A percentile compares a stretch with the other conserved stretches of the same genome.
These are phyloP conservation scores for Nakataea oryzae DNA, from an alignment of 2,329 filamentous ascomycete species.

Conservation along the genomic window DNA sequence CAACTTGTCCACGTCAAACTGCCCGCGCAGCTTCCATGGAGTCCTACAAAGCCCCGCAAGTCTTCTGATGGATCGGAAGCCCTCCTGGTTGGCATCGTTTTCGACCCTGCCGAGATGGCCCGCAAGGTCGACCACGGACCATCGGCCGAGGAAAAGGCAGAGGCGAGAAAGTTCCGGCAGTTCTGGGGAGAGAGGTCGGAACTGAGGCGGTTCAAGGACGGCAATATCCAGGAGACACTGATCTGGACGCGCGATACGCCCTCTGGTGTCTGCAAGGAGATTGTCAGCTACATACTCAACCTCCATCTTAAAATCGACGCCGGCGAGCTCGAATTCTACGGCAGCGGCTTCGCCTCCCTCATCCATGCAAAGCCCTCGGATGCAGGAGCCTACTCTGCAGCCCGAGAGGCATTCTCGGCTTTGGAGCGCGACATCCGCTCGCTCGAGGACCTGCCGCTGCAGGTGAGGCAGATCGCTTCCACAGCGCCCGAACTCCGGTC, in stretches of 20 bases:
- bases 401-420: slow-evolving; percentile 58
- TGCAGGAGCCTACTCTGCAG: slow-evolving; percentile 52
- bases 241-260: slow-evolving; percentile 66
- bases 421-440: slow-evolving; percentile 69
- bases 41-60: slow-evolving; percentile 6
- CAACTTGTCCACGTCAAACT: slow-evolving; percentile 53
- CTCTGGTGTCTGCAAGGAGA: slow-evolving; percentile 62
- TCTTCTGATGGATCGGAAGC: slow-evolving; percentile 9
- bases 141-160: slow-evolving; percentile 72
- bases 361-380: slow-evolving; percentile 36
- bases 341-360: slow-evolving; percentile 34
- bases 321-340: slow-evolving; percentile 40
- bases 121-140: slow-evolving; percentile 84
- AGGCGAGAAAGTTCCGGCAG: slow-evolving; percentile 68
- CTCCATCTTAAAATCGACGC: slow-evolving; percentile 45
- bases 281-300: slow-evolving; percentile 59
- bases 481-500: slow-evolving; percentile 66
- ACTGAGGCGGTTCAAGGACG: slow-evolving; percentile 87
- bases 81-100: slow-evolving; percentile 56
- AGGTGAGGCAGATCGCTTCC: slow-evolving; percentile 69
- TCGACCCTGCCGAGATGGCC: slow-evolving; percentile 61
- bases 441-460: slow-evolving; percentile 77
- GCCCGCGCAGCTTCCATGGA: slow-evolving; percentile 30
- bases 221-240: slow-evolving; percentile 84
- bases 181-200: slow-evolving; percentile 97